Percentiles rank a stretch among this genome's conserved stretches.
Evolutionary conservation across 176 grass and related monocot species (phyloP).

Genomic region (Secale cereale): DNA sequence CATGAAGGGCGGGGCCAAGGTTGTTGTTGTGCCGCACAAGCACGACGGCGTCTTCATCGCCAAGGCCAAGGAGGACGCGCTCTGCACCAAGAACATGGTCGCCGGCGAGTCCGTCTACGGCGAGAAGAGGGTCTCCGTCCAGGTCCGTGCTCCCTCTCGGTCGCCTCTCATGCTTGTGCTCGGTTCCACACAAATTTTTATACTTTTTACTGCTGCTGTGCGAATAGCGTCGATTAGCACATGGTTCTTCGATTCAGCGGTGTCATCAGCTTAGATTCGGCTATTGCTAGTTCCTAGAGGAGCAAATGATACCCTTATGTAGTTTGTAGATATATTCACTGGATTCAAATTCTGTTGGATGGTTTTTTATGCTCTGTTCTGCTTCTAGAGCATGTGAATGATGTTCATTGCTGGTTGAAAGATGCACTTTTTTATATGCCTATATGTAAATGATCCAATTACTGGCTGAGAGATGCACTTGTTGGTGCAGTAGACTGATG

Average conservation of each 20-base stretch:
- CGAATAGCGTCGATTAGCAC: neutral
- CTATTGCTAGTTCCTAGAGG: neutral
- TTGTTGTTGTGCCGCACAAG: slow-evolving; percentile 67
- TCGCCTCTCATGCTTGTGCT: neutral
- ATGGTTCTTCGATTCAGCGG: neutral
- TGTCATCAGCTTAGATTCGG: neutral
- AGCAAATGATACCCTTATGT: too few relatives aligned
- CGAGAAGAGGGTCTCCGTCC: slow-evolving; percentile 84
- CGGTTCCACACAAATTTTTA: neutral
- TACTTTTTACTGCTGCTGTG: neutral
- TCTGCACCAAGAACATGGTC: slow-evolving; percentile 94
- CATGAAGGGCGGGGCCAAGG: slow-evolving; percentile 85
- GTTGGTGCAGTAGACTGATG: neutral
- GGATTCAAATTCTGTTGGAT: neutral
- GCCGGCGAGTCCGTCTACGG: slow-evolving; percentile 76
- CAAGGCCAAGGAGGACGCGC: slow-evolving; percentile 90
- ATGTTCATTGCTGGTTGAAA: neutral
- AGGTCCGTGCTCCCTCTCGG: slow-evolving; percentile 22
- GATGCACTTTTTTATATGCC: neutral
- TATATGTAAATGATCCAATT: neutral
- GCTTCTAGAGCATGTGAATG: neutral
- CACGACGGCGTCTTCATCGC: slow-evolving; percentile 86
- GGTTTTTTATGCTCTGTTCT: neutral
- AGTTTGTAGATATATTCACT: neutral
- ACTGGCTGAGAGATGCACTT: neutral